Evolutionary conservation across 176 grass and related monocot genomes (phyloP), one percentile per base, ranked within the genome.

Genomic region (Bromus sterilis): DNA sequence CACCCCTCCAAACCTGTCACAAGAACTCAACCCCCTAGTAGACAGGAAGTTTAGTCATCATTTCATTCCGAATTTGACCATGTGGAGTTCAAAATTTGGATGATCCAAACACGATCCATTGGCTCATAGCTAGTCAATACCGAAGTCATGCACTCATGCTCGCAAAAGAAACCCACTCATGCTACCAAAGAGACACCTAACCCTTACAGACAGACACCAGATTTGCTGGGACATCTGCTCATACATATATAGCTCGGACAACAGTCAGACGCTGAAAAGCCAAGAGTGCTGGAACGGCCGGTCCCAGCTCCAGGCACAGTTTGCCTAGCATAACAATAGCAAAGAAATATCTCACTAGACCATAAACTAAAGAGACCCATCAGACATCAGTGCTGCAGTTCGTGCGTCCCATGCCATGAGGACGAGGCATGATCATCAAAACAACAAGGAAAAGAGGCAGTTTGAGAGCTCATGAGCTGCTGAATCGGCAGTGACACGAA

Each of bases 401-500:
- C 1, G 53, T 84, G 59, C 81, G 16, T 12, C 16, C 37, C 81
- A 46, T 71, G 75, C 63, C 29, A 33, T 64, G 59, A 37, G 34
- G 11, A 23, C 43, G 75, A 74, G 74, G 49, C 71, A 14, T 7
- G 29, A 53, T 11, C 33, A 10, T n/a, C n/a, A 32, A 44, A 16
- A 12, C 26, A 72, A 11, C 6, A n/a, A n/a, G n/a, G n/a, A n/a
- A n/a, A n/a, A n/a, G 15, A 7, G 46, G 18, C 37, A 21, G 44
- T 7, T 8, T n/a, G 3, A 8, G 6, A 3, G 58, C 57, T n/a
- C 30, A 33, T 20, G 68, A 30, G 83, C 78, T 61, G 83, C 78
- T 61, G 83, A 85, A 77, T 89, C 87, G 71, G 87, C 87, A 44
- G 28, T 89, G 87, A 89, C 78, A 37, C 72, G 24, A 30, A 51